These are phyloP conservation scores for Coniochaeta prunicola DNA, from an alignment of 2,329 filamentous ascomycete genomes.

Conservation along the genomic window DNA sequence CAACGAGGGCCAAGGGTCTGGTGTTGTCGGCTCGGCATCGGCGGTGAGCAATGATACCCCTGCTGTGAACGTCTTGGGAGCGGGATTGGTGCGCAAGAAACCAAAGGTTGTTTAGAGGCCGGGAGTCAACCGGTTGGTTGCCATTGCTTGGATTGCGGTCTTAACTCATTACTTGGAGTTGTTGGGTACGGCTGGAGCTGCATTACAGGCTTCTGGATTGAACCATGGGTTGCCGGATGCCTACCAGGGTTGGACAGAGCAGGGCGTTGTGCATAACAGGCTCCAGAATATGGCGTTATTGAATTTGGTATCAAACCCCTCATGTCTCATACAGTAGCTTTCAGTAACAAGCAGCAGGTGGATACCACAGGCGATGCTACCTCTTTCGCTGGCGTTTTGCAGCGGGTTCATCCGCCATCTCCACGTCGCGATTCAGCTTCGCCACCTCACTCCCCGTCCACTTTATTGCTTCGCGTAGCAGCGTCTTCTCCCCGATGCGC, in stretches of 20 bases:
- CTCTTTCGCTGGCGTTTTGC: slow-evolving; percentile 17
- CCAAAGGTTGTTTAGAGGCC: slow-evolving; percentile 30
- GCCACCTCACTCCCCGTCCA: slow-evolving; percentile 13
- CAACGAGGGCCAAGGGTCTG: background rate
- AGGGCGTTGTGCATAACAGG: background rate
- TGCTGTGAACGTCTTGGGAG: slow-evolving; percentile 38
- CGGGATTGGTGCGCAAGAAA: slow-evolving; percentile 49
- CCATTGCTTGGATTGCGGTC: background rate
- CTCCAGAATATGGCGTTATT: background rate
- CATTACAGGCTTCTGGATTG: background rate
- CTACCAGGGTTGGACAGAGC: background rate
- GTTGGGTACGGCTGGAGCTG: background rate
- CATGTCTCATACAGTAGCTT: background rate
- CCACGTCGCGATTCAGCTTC: slow-evolving; percentile 8
- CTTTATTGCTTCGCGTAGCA: slow-evolving; percentile 19
- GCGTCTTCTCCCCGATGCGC: slow-evolving; percentile 25
- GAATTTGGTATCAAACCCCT: background rate
- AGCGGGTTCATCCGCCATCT: slow-evolving; percentile 12
- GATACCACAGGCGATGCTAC: background rate
- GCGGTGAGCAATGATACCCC: background rate
- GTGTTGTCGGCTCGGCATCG: no score
- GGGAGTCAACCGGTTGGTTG: background rate
- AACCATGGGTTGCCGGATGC: background rate
- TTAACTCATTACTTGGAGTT: background rate
- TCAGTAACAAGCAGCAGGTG: background rate